Conservation (phyloP, 805 yeast species). For the Candida ipomoeae region DNA sequence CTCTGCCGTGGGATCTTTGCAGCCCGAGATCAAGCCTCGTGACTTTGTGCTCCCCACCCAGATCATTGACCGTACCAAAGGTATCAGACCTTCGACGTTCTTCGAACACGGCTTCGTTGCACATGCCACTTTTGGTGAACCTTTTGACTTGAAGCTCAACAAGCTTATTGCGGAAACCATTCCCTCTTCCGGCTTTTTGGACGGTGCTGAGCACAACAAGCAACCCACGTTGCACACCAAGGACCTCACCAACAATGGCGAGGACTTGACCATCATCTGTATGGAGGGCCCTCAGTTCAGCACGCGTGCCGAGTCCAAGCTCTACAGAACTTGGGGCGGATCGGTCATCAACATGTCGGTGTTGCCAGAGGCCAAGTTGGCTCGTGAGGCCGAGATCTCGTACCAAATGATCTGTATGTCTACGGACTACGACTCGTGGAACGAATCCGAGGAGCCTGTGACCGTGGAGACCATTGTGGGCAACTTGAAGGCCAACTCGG, state of each 20-base stretch:
- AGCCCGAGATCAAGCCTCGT: slow-evolving; percentile 83
- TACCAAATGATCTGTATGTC: slow-evolving; percentile 99
- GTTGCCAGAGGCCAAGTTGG: slow-evolving; percentile 94
- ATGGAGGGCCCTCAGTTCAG: slow-evolving; percentile 99
- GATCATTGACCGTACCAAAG: slow-evolving; percentile 95
- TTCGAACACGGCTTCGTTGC: slow-evolving; percentile 94
- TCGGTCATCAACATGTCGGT: slow-evolving; percentile 96
- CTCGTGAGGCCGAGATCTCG: slow-evolving; percentile 94
- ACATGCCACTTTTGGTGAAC: slow-evolving; percentile 96
- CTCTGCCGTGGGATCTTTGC: slow-evolving; percentile 94
- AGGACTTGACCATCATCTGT: slow-evolving; percentile 81
- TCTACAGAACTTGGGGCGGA: slow-evolving; percentile 88
- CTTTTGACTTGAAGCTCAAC: slow-evolving; percentile 77
- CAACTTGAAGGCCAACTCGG: slow-evolving; percentile 79
- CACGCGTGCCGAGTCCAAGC: slow-evolving; percentile 90
- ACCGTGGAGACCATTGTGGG: slow-evolving; percentile 97
- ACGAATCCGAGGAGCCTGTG: slow-evolving; percentile 90
- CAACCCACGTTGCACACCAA: slow-evolving; percentile 59
- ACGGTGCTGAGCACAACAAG: slow-evolving; percentile 42
- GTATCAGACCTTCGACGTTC: slow-evolving; percentile 83
- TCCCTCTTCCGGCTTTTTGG: slow-evolving; percentile 46
- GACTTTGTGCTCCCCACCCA: slow-evolving; percentile 97
- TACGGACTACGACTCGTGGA: slow-evolving; percentile 99
- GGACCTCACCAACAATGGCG: slow-evolving; percentile 49
- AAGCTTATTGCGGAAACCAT: slow-evolving; percentile 53